Evolutionary conservation across 176 grass and related monocot species (phyloP), one percentile per base, ranked within the genome.

Genomic region (Aegilops umbellulata): DNA sequence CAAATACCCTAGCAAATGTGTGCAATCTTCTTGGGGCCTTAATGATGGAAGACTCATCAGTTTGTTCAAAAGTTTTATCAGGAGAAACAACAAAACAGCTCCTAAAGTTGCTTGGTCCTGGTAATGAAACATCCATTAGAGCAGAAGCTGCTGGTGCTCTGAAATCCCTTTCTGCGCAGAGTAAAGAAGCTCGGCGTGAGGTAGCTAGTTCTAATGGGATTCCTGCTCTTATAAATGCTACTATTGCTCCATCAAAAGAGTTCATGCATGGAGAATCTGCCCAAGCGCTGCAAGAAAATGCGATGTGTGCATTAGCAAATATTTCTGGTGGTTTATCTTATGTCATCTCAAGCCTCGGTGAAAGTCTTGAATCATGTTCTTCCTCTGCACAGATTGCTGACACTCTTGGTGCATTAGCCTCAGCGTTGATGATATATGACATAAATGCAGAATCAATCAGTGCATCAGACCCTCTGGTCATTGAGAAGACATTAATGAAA

Each of bases 221-320:
- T 68, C 97, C 97, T 83, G 82, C 94, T 90, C 87, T 99, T 61
- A 99, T 99, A 85, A 99, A 99, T 93, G 97, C 97, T 67, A 99
- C 97, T 72, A 99, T 99, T 85, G 97, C 97, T 87, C 97, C 97
- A 76, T 99, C 97, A 31, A 99, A 99, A 80, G 97, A 99, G 92
- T 99, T 97, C 81, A 99, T 99, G 97, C 97, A 99, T 83, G 97
- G 97, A 24, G 97, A 99, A 92, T 97, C 94, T 89, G 97, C 97
- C 76, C 94, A 99, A 80, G 94, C 94, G 53, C 87, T 99, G 87
- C 97, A 99, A 84, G 97, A 97, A 86, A 99, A 99, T 93, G 97
- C 97, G 3, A 99, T 99, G 97, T 94, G 97, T 86, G 97, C 97
- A 83, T 86, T 99, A 51, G 97, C 97, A 86, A 99, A 97, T 93